Percentiles rank a stretch among this genome's conserved stretches.
Conservation (phyloP, 1,284 basidiomycete species). For the Pascua guehoae region DNA sequence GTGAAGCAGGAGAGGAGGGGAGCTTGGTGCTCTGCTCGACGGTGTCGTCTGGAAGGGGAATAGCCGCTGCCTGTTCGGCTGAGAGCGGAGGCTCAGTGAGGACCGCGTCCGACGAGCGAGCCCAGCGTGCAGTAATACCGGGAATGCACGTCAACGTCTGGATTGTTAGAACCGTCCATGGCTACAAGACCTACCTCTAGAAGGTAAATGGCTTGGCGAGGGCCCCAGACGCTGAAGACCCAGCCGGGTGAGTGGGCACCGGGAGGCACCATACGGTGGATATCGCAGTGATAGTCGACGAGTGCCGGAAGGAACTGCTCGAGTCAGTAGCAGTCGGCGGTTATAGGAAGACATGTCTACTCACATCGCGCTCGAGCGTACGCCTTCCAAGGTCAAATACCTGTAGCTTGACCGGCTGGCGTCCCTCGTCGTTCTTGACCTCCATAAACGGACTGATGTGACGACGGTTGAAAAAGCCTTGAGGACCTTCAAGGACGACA, state of each 20-base stretch:
- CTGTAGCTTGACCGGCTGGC: background rate
- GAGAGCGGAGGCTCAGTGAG: background rate
- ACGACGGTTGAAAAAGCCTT: background rate
- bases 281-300: conserved; percentile 30
- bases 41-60: background rate
- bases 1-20: background rate
- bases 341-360: conserved; percentile 13
- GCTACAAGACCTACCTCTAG: background rate
- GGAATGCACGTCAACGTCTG: conserved; percentile 28
- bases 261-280: conserved; percentile 19
- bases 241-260: conserved; percentile 18
- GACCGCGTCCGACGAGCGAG: conserved; percentile 1
- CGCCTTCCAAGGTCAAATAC: conserved; percentile 18
- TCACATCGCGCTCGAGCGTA: conserved; percentile 26
- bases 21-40: background rate
- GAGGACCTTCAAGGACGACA: background rate
- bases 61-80: too few species aligned
- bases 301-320: conserved; percentile 29
- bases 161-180: background rate
- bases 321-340: background rate
- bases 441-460: background rate
- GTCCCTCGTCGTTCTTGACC: background rate
- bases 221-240: conserved; percentile 18
- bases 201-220: conserved; percentile 11
- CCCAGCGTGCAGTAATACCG: conserved; percentile 14